Conservation (phyloP, 495 filamentous ascomycete species). For the Daldinia childiae region DNA sequence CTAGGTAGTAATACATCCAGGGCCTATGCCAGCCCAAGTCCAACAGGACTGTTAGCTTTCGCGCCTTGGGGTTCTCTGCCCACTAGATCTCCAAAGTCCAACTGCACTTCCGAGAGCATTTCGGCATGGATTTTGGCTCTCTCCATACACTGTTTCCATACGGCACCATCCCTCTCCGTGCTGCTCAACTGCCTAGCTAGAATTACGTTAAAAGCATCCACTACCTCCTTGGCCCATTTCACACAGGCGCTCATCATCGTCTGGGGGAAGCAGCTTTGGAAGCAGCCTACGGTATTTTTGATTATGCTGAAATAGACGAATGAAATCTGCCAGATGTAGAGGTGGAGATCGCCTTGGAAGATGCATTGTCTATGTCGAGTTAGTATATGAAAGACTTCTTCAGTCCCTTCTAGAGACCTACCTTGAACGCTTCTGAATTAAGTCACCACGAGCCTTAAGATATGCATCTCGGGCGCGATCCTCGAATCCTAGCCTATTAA, state of each 20-base stretch:
- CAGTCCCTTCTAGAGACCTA: conserved; percentile 51
- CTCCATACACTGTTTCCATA: conserved; percentile 85
- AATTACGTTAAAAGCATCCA: conserved; percentile 87
- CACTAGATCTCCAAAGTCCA: conserved; percentile 86
- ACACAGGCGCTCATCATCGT: conserved; percentile 90
- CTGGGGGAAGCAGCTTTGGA: conserved; percentile 87
- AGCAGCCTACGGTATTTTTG: conserved; percentile 86
- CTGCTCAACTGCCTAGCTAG: conserved; percentile 83
- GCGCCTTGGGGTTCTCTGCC: conserved; percentile 49
- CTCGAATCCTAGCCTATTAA: conserved; percentile 86
- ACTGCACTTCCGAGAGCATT: conserved; percentile 82
- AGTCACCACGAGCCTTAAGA: conserved; percentile 75
- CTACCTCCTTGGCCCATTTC: conserved; percentile 92
- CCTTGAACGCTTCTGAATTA: conserved; percentile 84
- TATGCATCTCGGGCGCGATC: conserved; percentile 89
- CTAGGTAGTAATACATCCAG: conserved; percentile 4
- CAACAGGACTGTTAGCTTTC: conserved; percentile 46
- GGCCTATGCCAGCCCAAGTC: conserved; percentile 52
- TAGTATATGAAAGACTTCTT: conserved; percentile 36
- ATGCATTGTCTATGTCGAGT: conserved; percentile 76
- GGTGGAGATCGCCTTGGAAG: conserved; percentile 89
- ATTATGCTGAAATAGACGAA: conserved; percentile 96
- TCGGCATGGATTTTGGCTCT: conserved; percentile 81
- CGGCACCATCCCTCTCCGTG: conserved; percentile 72
- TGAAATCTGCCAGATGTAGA: conserved; percentile 95